Evolutionary conservation across 2,329 filamentous ascomycete species (phyloP).

Genomic region (Fusarium paranaense): DNA sequence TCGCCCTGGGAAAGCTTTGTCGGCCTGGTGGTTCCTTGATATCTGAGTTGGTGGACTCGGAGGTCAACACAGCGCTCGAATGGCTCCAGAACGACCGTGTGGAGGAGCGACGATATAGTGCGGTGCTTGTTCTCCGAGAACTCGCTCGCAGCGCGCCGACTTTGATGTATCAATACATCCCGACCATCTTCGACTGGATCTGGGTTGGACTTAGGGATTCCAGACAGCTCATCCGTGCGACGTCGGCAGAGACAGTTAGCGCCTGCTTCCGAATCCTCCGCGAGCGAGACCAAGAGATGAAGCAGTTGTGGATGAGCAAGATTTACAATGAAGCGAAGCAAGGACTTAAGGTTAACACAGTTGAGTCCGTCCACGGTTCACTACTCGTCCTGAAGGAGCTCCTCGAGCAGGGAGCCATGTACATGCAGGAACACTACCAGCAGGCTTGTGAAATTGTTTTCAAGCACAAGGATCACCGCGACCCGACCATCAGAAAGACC

Average conservation of each 20-base stretch:
- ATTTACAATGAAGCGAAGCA: conserved; percentile 88
- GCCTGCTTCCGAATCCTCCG: conserved; percentile 97
- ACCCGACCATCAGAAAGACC: conserved; percentile 87
- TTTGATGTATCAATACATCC: conserved; percentile 93
- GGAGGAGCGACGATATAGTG: conserved; percentile 92
- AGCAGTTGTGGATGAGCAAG: conserved; percentile 87
- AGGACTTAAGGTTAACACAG: conserved; percentile 82
- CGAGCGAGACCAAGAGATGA: conserved; percentile 89
- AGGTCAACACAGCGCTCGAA: conserved; percentile 95
- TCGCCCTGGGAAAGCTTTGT: conserved; percentile 89
- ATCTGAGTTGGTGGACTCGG: conserved; percentile 94
- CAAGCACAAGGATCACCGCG: conserved; percentile 92
- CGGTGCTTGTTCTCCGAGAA: conserved; percentile 90
- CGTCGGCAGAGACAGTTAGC: conserved; percentile 91
- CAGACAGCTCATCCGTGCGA: conserved; percentile 91
- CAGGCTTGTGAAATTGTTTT: conserved; percentile 94
- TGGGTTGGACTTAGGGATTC: conserved; percentile 94
- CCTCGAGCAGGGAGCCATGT: conserved; percentile 96
- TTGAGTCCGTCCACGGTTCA: conserved; percentile 94
- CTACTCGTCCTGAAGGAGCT: conserved; percentile 93
- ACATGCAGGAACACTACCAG: conserved; percentile 95
- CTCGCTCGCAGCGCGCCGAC: conserved; percentile 93
- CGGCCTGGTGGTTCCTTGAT: conserved; percentile 93
- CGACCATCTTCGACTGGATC: conserved; percentile 94
- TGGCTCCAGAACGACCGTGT: conserved; percentile 96